Evolutionary conservation across 1,284 basidiomycete genomes (phyloP).

Genomic region (Pterulicium gracile): DNA sequence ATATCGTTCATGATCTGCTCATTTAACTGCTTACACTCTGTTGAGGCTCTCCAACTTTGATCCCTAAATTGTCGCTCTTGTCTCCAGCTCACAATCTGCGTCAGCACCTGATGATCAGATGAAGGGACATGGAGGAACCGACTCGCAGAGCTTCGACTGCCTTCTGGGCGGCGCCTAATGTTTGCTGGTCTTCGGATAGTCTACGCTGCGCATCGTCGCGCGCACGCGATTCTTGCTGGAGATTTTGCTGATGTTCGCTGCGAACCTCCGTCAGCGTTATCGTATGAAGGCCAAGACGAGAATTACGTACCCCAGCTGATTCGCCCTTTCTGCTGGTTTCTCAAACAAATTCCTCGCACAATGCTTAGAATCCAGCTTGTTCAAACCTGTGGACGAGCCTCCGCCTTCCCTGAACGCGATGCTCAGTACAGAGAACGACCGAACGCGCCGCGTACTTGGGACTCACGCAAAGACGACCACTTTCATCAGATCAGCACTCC

Average conservation of each 20-base stretch:
- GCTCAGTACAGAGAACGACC: no score
- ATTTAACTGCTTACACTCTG: slow-evolving; percentile 18
- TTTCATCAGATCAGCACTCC: slow-evolving; percentile 47
- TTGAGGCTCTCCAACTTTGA: slow-evolving; percentile 18
- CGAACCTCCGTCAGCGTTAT: no score
- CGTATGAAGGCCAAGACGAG: no score
- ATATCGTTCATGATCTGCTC: slow-evolving; percentile 65
- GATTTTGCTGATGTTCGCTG: no score
- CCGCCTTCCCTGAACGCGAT: slow-evolving; percentile 57
- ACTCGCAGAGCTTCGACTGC: slow-evolving; percentile 14
- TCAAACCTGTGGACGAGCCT: slow-evolving; percentile 31
- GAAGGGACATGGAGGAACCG: no score
- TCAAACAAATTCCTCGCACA: slow-evolving; percentile 39
- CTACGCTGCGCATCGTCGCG: no score
- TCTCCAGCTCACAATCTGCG: slow-evolving; percentile 15
- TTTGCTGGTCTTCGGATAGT: slow-evolving; percentile 17
- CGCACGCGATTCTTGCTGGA: no score
- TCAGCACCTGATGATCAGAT: no score
- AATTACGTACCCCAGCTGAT: slow-evolving; percentile 23
- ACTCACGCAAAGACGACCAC: slow-evolving; percentile 56
- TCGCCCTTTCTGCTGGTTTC: slow-evolving; percentile 27
- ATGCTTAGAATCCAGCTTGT: slow-evolving; percentile 25
- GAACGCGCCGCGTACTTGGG: no score
- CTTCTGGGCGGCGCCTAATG: slow-evolving; percentile 13
- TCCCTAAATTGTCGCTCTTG: slow-evolving; percentile 16